phyloP scores from a whole-genome alignment of 2,329 filamentous ascomycete genomes.

The Botrytis aclada region DNA sequence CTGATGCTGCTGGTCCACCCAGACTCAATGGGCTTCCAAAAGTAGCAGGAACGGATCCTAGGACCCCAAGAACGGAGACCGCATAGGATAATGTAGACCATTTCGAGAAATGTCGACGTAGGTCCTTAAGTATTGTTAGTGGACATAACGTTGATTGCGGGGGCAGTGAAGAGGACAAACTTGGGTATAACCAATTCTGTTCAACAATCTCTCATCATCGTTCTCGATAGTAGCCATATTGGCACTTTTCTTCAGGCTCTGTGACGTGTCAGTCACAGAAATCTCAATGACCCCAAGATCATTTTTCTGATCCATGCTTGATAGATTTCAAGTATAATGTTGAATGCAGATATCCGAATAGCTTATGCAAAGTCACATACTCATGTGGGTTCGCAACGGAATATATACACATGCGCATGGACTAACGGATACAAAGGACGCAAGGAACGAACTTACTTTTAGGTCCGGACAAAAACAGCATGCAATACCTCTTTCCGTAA shows the following conservation, averaged over 20 bases:
- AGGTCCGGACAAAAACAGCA: not conserved
- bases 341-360: not conserved
- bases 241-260: not conserved
- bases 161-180: constrained; percentile 39
- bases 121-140: constrained; percentile 45
- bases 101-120: constrained; percentile 61
- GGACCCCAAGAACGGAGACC: constrained; percentile 61
- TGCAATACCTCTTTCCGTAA: not conserved
- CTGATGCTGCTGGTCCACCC: constrained; percentile 60
- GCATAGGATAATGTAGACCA: constrained; percentile 66
- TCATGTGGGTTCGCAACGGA: constrained; percentile 7
- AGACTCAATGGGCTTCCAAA: constrained; percentile 56
- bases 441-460: not conserved
- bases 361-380: constrained; percentile 1
- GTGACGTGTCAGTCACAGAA: constrained; percentile 3
- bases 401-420: not conserved
- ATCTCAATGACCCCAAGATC: not conserved
- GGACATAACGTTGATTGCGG: not conserved
- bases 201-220: constrained; percentile 58
- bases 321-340: not conserved
- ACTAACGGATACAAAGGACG: not conserved
- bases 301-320: constrained; percentile 8
- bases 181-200: constrained; percentile 61
- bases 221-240: constrained; percentile 51
- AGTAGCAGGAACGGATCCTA: constrained; percentile 64